phyloP scores from a whole-genome alignment of 345 rosid species.

The Heritiera fomes region DNA sequence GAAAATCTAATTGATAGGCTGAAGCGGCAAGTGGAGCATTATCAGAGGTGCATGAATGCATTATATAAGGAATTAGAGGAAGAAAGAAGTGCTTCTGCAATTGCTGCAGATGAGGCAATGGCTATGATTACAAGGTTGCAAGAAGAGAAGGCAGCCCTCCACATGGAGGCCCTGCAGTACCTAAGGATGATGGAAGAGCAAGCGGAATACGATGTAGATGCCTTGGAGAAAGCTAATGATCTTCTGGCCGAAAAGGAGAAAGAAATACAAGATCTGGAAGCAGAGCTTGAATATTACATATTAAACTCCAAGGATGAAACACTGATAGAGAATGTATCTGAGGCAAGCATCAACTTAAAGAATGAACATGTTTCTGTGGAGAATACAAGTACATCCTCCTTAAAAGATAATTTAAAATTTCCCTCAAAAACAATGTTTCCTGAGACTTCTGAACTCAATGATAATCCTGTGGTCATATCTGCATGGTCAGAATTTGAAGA shows the following conservation, averaged over 20 bases:
- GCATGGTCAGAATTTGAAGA: constrained; percentile 37
- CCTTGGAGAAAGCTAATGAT: constrained; percentile 64
- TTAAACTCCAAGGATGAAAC: constrained; percentile 43
- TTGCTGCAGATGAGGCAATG: constrained; percentile 76
- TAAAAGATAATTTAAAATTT: constrained; percentile 25
- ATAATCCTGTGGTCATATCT: constrained; percentile 27
- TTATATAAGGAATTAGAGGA: constrained; percentile 66
- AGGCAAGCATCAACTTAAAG: constrained; percentile 15
- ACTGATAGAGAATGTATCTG: constrained; percentile 26
- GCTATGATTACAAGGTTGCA: constrained; percentile 85
- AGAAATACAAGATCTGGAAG: constrained; percentile 72
- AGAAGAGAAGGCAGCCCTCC: constrained; percentile 81
- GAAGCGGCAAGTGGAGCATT: constrained; percentile 58
- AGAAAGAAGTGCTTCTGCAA: constrained; percentile 68
- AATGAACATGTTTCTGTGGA: constrained; percentile 26
- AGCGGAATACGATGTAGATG: constrained; percentile 72
- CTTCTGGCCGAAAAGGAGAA: constrained; percentile 68
- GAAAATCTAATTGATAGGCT: constrained; percentile 51
- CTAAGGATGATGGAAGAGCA: constrained; percentile 95
- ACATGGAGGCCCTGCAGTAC: constrained; percentile 80
- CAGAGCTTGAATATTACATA: constrained; percentile 58
- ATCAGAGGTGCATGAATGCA: constrained; percentile 42
- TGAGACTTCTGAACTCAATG: constrained; percentile 26
- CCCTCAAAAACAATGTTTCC: constrained; percentile 2
- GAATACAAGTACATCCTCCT: constrained; percentile 14